Conservation (phyloP, 2,329 filamentous ascomycete species). For the Purpureocillium takamizusanense region DNA sequence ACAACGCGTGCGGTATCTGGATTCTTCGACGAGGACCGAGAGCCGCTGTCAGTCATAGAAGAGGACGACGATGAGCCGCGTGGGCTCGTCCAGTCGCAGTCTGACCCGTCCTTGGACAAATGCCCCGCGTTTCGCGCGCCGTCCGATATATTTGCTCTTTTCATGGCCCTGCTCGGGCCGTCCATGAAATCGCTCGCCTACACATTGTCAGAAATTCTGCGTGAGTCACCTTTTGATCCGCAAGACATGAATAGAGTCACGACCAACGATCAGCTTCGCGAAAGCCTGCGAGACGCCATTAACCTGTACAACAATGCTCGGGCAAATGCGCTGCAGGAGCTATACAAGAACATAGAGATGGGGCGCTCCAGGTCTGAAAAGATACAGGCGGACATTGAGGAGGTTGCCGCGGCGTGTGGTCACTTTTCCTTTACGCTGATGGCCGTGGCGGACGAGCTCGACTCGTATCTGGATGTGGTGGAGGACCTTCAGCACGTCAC, state of each 20-base stretch:
- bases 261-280: conserved; percentile 70
- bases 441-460: conserved; percentile 84
- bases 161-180: conserved; percentile 80
- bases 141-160: conserved; percentile 82
- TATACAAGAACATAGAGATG: conserved; percentile 75
- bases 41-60: conserved; percentile 52
- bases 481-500: conserved; percentile 73
- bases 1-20: conserved; percentile 18
- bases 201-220: conserved; percentile 79
- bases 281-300: conserved; percentile 73
- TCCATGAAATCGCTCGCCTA: conserved; percentile 95
- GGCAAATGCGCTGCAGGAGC: conserved; percentile 62
- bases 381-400: conserved; percentile 87
- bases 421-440: conserved; percentile 91
- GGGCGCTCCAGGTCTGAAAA: conserved; percentile 59
- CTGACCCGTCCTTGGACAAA: conserved; percentile 18
- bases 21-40: conserved; percentile 29
- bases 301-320: conserved; percentile 69
- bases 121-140: conserved; percentile 45
- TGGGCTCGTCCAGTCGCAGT: conserved; percentile 13
- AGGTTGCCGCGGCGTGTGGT: conserved; percentile 94
- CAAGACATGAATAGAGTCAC: conserved; percentile 59
- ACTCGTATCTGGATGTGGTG: conserved; percentile 71
- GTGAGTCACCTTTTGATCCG: conserved; percentile 73
- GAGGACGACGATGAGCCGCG: conserved; percentile 43